A percentile compares a stretch with the other conserved stretches of the same genome.
Conservation (phyloP, 2,329 filamentous ascomycete genomes). For the Trichoderma brevicompactum region DNA sequence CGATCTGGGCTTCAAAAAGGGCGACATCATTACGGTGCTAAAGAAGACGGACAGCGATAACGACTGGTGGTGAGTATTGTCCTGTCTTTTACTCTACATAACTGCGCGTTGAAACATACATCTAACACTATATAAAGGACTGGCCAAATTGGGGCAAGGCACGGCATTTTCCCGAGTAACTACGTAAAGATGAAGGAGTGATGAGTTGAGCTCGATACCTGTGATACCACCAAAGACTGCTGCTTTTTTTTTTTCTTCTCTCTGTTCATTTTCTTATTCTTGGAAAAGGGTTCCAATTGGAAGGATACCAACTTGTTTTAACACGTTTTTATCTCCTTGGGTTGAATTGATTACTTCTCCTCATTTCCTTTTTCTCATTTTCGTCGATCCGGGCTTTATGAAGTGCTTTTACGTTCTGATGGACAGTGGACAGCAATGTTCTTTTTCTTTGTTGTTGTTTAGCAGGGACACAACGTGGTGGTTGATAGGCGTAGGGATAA, state of each 20-base stretch:
- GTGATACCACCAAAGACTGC: slow-evolving; percentile 26
- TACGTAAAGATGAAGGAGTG: slow-evolving; percentile 69
- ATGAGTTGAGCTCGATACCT: slow-evolving; percentile 21
- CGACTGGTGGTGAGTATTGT: slow-evolving; percentile 82
- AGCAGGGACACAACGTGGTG: background rate
- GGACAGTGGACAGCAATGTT: slow-evolving; percentile 11
- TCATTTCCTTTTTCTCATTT: background rate
- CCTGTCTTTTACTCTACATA: background rate
- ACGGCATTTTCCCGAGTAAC: slow-evolving; percentile 92
- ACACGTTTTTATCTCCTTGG: slow-evolving; percentile 16
- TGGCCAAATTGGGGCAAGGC: slow-evolving; percentile 79
- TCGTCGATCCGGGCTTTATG: background rate
- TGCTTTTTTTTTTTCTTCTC: slow-evolving; percentile 18
- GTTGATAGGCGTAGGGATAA: slow-evolving; percentile 3
- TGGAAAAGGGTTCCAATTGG: slow-evolving; percentile 27
- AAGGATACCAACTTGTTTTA: slow-evolving; percentile 31
- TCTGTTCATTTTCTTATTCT: slow-evolving; percentile 1
- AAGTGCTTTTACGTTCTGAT: slow-evolving; percentile 1
- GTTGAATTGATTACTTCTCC: slow-evolving; percentile 11
- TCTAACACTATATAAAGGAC: slow-evolving; percentile 60
- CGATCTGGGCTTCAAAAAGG: slow-evolving; percentile 95
- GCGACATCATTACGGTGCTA: slow-evolving; percentile 90
- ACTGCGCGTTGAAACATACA: background rate
- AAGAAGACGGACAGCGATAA: slow-evolving; percentile 94
- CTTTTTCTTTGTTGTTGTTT: slow-evolving; percentile 1